A percentile compares a stretch with the other conserved stretches of the same genome.
These are phyloP conservation scores for Porodaedalea pini DNA, from an alignment of 1,284 basidiomycete species.

Conservation along the genomic window DNA sequence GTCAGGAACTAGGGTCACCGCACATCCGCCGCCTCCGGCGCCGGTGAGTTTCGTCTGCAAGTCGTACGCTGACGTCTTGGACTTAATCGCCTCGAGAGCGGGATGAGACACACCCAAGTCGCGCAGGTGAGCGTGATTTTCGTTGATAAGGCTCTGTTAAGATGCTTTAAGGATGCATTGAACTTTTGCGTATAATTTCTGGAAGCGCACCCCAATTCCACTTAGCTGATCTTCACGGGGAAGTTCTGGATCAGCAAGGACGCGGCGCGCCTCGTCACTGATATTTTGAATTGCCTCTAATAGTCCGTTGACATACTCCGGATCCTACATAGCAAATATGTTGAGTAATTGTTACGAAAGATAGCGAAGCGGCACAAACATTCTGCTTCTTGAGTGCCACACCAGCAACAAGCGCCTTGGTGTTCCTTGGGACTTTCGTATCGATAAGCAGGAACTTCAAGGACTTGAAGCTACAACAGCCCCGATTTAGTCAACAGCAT, in stretches of 20 bases:
- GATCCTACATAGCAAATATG: conserved; percentile 51
- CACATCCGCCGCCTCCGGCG: conserved; percentile 97
- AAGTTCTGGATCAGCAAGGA: conserved; percentile 73
- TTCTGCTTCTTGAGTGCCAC: conserved; percentile 73
- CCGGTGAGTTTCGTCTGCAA: conserved; percentile 97
- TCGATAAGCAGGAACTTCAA: conserved; percentile 87
- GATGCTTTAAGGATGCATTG: conserved; percentile 2
- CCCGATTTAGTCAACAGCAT: conserved; percentile 25
- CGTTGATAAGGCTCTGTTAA: conserved; percentile 69
- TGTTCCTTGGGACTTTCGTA: conserved; percentile 89
- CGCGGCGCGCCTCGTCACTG: conserved; percentile 72
- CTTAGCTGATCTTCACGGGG: conserved; percentile 58
- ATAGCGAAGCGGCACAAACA: conserved; percentile 39
- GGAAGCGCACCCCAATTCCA: conserved; percentile 53
- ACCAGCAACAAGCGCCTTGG: conserved; percentile 90
- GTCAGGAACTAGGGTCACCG: conserved; percentile 93
- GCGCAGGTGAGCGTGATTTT: conserved; percentile 87
- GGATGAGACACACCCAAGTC: conserved; percentile 94
- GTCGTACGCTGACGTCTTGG: conserved; percentile 65
- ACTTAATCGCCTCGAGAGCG: conserved; percentile 78
- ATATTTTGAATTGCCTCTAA: conserved; percentile 79
- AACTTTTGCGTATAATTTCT: conserved; percentile 2
- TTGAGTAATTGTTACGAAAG: conserved; percentile 15
- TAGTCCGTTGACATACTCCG: conserved; percentile 71
- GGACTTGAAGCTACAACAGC: conserved; percentile 53